phyloP scores from a whole-genome alignment of 306 rosid species.

The Castanea mollissima region DNA sequence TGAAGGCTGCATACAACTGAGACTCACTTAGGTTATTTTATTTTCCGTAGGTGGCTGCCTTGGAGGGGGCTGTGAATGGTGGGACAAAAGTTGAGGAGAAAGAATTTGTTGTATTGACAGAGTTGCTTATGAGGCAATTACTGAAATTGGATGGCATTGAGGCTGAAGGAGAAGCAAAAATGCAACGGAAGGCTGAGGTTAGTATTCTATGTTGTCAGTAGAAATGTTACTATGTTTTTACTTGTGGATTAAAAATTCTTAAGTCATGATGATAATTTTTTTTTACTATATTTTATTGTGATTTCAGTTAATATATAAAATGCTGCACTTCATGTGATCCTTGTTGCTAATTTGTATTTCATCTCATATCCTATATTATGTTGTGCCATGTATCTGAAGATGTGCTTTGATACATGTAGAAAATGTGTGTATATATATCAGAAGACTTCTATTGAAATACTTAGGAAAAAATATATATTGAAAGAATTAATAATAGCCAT shows the following conservation, averaged over 20 bases:
- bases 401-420: background rate
- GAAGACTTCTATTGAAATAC: too few relatives aligned
- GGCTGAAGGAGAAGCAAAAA: slow-evolving; percentile 82
- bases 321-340: background rate
- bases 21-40: slow-evolving; percentile 12
- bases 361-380: background rate
- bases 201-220: slow-evolving; percentile 3
- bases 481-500: too few relatives aligned
- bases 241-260: background rate
- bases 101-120: slow-evolving; percentile 62
- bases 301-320: background rate
- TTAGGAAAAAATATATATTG: too few relatives aligned
- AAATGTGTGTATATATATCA: too few relatives aligned
- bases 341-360: background rate
- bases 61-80: slow-evolving; percentile 62
- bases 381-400: background rate
- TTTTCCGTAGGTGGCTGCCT: slow-evolving; percentile 59
- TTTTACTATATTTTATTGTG: background rate
- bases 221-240: background rate
- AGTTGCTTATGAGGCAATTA: slow-evolving; percentile 84
- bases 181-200: slow-evolving; percentile 93
- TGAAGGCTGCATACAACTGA: slow-evolving; percentile 5
- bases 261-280: background rate
- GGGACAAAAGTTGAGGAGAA: slow-evolving; percentile 75
- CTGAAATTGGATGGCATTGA: slow-evolving; percentile 76